Evolutionary conservation across 2,329 filamentous ascomycete species (phyloP), one percentile per base, ranked within the genome.

Genomic region (Claviceps africana): DNA sequence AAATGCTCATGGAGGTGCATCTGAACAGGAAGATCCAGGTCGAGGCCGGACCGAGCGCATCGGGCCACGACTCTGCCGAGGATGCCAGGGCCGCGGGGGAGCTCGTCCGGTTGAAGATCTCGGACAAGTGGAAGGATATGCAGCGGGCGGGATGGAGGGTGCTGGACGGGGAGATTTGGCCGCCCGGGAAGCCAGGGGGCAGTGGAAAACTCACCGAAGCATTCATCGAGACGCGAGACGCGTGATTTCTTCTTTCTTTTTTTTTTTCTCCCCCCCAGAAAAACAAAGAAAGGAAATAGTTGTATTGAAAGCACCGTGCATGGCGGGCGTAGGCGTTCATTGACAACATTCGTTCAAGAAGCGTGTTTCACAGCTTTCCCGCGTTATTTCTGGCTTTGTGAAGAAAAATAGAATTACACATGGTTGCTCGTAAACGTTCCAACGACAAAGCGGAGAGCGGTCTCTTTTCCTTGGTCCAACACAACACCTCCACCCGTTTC

Each of bases 71-170:
- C 69, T 95, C 88, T 28, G 85, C 84, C 28, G 93, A 98, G 65
- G 93, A 98, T 63, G 88, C 93, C 0, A 78, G 84, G 47, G 87
- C 90, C 0, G 91, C 94, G 0, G 93, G 91, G 0, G 89, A 97
- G 55, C 67, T 98, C 50, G 86, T 95, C 0, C 73, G 85, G 47
- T 74, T 81, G 48, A 86, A 82, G 65, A 75, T 94, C 6, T 76
- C 73, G 50, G 75, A 84, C 51, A 76, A 81, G 56, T 95, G 88
- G 87, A 78, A 75, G 56, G 67, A 69, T 33, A 72, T 93, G 73
- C 76, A 79, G 65, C 67, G 69, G 42, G 69, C 76, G 22, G 88
- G 88, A 0, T 95, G 87, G 85, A 72, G 58, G 37, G 62, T 86
- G 22, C 67, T 73, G 17, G 69, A 77, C 42, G 79, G 73, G 1